These are phyloP conservation scores for Stentor roeselii DNA, from an alignment of 73 alveolate genomes.

Conservation along the genomic window DNA sequence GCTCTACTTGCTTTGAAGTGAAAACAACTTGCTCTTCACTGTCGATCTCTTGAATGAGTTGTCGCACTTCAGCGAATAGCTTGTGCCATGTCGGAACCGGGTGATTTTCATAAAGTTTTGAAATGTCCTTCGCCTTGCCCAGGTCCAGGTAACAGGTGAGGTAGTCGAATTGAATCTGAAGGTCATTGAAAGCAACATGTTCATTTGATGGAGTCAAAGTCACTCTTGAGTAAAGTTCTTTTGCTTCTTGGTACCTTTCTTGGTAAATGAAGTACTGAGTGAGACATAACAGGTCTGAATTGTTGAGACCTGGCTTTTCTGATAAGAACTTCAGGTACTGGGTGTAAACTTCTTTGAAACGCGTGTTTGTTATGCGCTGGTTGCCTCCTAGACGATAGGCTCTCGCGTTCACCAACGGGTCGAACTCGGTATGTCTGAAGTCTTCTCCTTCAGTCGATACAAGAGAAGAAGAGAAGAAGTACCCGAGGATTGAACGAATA, in stretches of 20 bases:
- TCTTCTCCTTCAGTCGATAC: conserved; percentile 26
- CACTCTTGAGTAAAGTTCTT: conserved; percentile 26
- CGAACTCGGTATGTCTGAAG: conserved; percentile 71
- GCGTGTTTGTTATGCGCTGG: conserved; percentile 34
- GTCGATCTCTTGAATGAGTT: conserved; percentile 65
- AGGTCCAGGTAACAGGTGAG: conserved; percentile 71
- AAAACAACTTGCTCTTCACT: conserved; percentile 55
- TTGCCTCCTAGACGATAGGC: conserved; percentile 76
- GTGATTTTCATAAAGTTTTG: conserved; percentile 64
- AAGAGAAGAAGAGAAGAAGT: conserved; percentile 29
- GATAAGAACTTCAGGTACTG: conserved; percentile 35
- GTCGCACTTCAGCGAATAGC: conserved; percentile 67
- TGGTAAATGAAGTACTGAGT: conserved; percentile 35
- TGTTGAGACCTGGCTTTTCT: conserved; percentile 25
- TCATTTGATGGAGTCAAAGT: background rate
- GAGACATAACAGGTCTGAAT: conserved; percentile 37
- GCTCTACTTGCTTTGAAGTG: conserved; percentile 52
- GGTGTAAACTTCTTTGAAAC: conserved; percentile 36
- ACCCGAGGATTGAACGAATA: conserved; percentile 15
- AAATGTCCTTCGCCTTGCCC: conserved; percentile 65
- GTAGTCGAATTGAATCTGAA: conserved; percentile 60
- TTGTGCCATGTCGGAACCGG: conserved; percentile 83
- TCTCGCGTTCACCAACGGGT: conserved; percentile 88
- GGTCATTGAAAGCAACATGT: conserved; percentile 8
- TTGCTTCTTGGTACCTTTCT: conserved; percentile 51